A percentile compares a stretch with the other conserved stretches of the same genome.
These are phyloP conservation scores for Puya raimondii DNA, from an alignment of 176 grass and related monocot genomes.

Conservation along the genomic window DNA sequence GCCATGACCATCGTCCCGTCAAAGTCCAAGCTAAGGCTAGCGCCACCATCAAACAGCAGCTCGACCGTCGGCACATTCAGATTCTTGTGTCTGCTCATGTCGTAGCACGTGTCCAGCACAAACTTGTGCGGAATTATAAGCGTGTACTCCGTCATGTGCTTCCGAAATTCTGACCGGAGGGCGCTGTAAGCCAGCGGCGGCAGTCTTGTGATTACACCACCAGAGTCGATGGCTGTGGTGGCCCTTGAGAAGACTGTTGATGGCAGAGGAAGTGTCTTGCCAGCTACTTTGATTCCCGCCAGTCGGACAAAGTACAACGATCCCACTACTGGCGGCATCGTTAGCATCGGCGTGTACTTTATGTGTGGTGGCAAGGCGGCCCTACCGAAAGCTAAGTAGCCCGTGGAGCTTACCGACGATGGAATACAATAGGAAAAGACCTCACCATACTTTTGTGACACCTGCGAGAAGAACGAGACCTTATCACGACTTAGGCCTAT, in stretches of 20 bases:
- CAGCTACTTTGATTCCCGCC: slow-evolving; percentile 42
- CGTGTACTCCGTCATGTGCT: slow-evolving; percentile 40
- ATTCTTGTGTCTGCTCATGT: slow-evolving; percentile 38
- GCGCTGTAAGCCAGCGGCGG: slow-evolving; percentile 39
- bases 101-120: slow-evolving; percentile 82
- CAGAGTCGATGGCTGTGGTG: slow-evolving; percentile 70
- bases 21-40: slow-evolving; percentile 39
- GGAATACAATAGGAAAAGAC: slow-evolving; percentile 89
- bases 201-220: slow-evolving; percentile 77
- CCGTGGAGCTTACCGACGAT: slow-evolving; percentile 22
- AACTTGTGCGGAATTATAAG: slow-evolving; percentile 39
- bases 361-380: slow-evolving; percentile 19
- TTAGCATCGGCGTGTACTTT: slow-evolving; percentile 51
- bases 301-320: slow-evolving; percentile 73
- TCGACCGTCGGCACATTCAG: slow-evolving; percentile 47
- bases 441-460: slow-evolving; percentile 35
- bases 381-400: slow-evolving; percentile 48
- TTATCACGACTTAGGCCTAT: slow-evolving; percentile 53
- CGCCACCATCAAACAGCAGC: slow-evolving; percentile 45
- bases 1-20: slow-evolving; percentile 49
- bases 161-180: slow-evolving; percentile 33
- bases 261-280: slow-evolving; percentile 13
- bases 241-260: slow-evolving; percentile 19
- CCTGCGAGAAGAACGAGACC: slow-evolving; percentile 62
- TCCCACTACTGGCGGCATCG: slow-evolving; percentile 7